phyloP scores from a whole-genome alignment of 345 rosid species.

The Linum trigynum region DNA sequence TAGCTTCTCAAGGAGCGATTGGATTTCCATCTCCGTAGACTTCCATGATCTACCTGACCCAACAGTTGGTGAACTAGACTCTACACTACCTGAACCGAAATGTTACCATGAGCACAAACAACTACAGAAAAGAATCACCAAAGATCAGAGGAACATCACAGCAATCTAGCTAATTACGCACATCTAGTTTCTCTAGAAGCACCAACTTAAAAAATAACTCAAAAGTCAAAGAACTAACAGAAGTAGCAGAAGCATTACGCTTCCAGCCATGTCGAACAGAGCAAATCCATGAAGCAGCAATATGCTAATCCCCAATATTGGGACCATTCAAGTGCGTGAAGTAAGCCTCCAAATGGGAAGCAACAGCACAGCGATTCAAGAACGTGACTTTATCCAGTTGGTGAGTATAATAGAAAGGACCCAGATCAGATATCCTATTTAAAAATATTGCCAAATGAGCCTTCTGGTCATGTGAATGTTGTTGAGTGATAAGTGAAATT shows the following conservation, averaged over 20 bases:
- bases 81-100: constrained; percentile 55
- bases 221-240: not conserved
- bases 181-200: not conserved
- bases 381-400: not conserved
- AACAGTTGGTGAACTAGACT: constrained; percentile 68
- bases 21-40: constrained; percentile 97
- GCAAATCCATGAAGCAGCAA: no score
- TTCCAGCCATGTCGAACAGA: no score
- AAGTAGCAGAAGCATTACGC: not conserved
- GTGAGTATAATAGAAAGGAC: no score
- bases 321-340: no score
- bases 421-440: no score
- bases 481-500: not conserved
- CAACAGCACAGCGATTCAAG: not conserved
- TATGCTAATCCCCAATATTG: no score
- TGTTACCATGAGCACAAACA: not conserved
- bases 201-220: not conserved
- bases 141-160: not conserved
- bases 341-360: no score
- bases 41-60: constrained; percentile 85
- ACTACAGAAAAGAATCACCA: not conserved
- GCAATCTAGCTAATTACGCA: not conserved
- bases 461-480: not conserved
- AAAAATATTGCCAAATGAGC: not conserved
- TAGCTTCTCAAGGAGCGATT: constrained; percentile 79